Evolutionary conservation across 75 land plant genomes (phyloP).

Genomic region (Larix kaempferi): DNA sequence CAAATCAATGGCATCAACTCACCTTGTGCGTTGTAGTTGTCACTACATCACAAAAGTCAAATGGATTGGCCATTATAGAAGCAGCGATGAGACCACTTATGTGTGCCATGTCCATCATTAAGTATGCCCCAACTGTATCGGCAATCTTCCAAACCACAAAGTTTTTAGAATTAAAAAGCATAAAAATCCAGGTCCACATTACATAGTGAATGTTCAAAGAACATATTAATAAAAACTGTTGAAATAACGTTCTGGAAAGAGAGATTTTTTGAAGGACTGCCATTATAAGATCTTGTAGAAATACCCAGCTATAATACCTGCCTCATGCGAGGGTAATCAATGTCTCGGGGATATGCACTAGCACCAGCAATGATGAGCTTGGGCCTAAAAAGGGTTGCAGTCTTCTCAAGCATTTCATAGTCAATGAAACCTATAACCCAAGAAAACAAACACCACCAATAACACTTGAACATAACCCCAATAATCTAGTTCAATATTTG

Average conservation of each 20-base stretch:
- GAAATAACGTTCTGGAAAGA: background rate
- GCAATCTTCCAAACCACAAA: constrained; percentile 48
- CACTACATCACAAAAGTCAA: constrained; percentile 90
- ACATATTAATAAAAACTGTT: background rate
- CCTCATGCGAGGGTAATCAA: constrained; percentile 86
- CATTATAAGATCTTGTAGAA: background rate
- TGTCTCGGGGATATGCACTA: constrained; percentile 87
- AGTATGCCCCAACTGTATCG: constrained; percentile 84
- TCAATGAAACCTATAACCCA: constrained; percentile 62
- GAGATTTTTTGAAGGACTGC: background rate
- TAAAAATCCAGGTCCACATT: background rate
- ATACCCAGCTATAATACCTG: constrained; percentile 38
- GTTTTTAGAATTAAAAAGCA: background rate
- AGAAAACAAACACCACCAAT: background rate
- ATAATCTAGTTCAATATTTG: background rate
- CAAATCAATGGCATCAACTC: background rate
- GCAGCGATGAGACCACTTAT: constrained; percentile 96
- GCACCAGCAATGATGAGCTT: constrained; percentile 89
- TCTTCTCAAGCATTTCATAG: constrained; percentile 85
- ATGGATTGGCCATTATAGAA: constrained; percentile 73
- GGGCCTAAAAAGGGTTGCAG: constrained; percentile 74
- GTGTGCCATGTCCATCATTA: constrained; percentile 99
- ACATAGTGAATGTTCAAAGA: background rate
- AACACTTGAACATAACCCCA: background rate
- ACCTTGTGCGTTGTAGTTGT: constrained; percentile 97